Conservation (phyloP, 495 filamentous ascomycete species). For the Alectoria sarmentosa region DNA sequence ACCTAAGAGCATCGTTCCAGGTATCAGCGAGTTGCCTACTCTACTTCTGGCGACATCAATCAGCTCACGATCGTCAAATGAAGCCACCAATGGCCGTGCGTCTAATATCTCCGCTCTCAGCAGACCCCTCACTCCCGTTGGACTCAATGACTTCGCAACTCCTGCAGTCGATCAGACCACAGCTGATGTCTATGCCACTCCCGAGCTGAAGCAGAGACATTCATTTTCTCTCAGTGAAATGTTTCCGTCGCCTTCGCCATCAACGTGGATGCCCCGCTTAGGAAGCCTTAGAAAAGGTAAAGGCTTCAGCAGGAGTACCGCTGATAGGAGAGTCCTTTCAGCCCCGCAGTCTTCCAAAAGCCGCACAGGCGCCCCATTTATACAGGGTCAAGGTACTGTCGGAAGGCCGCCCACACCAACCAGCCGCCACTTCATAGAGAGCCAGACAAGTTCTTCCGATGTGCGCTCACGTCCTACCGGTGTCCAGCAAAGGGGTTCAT, state of each 20-base stretch:
- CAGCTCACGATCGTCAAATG: slow-evolving; percentile 21
- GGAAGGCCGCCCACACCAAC: slow-evolving; percentile 2
- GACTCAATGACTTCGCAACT: slow-evolving; percentile 6
- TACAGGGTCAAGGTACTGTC: background rate
- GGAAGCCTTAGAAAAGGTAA: slow-evolving; percentile 24
- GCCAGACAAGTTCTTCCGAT: slow-evolving; percentile 5
- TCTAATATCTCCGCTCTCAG: slow-evolving; percentile 19
- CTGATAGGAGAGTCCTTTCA: slow-evolving; percentile 25
- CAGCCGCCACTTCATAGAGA: background rate
- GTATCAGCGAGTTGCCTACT: slow-evolving; percentile 30
- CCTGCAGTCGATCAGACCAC: background rate
- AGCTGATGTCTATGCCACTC: slow-evolving; percentile 3
- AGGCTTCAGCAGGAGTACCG: slow-evolving; percentile 3
- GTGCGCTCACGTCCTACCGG: slow-evolving; percentile 4
- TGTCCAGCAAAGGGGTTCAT: slow-evolving; percentile 34
- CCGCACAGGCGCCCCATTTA: slow-evolving; percentile 1
- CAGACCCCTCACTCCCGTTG: slow-evolving; percentile 26
- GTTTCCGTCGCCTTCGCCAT: slow-evolving; percentile 30
- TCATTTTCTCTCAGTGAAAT: slow-evolving; percentile 33
- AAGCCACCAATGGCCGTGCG: slow-evolving; percentile 11
- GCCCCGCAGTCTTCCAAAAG: slow-evolving; percentile 22
- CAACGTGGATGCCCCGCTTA: slow-evolving; percentile 26
- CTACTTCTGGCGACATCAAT: slow-evolving; percentile 39
- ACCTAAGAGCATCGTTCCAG: slow-evolving; percentile 31
- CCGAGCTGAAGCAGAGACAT: slow-evolving; percentile 26